Percentiles rank a stretch among this genome's conserved stretches.
phyloP scores from a whole-genome alignment of 2,329 filamentous ascomycete genomes.

The Thielaviopsis populi region DNA sequence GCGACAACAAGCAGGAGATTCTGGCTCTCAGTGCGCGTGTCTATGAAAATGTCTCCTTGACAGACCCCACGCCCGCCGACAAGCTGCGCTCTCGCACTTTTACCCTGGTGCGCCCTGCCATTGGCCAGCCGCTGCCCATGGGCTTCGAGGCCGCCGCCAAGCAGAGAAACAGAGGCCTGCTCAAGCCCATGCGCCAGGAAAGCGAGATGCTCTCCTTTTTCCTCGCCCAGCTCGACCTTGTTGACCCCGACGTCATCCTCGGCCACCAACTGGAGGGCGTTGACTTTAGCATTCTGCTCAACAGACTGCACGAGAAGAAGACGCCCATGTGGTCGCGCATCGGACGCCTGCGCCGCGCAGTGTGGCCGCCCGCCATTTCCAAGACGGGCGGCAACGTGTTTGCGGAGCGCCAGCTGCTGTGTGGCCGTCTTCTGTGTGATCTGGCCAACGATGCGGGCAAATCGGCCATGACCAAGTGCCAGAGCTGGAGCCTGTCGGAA shows the following conservation, averaged over 20 bases:
- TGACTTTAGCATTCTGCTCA: conserved; percentile 83
- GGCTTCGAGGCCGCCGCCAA: conserved; percentile 69
- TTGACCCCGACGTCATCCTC: conserved; percentile 85
- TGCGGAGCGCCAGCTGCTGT: conserved; percentile 75
- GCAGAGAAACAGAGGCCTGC: conserved; percentile 56
- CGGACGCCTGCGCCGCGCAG: conserved; percentile 63
- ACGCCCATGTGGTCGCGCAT: conserved; percentile 90
- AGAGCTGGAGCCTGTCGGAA: conserved; percentile 94
- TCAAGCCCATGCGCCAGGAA: conserved; percentile 73
- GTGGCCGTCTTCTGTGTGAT: conserved; percentile 83
- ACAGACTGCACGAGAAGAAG: conserved; percentile 74
- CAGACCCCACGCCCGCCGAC: conserved; percentile 75
- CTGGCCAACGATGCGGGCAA: conserved; percentile 93
- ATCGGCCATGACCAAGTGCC: conserved; percentile 91
- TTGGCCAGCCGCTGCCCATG: conserved; percentile 54
- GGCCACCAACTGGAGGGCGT: conserved; percentile 96
- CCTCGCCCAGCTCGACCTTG: conserved; percentile 70
- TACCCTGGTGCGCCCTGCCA: conserved; percentile 73
- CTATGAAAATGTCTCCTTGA: conserved; percentile 78
- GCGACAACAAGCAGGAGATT: conserved; percentile 93
- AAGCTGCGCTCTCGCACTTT: conserved; percentile 81
- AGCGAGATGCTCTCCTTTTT: conserved; percentile 76
- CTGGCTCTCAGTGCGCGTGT: conserved; percentile 80
- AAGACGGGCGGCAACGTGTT: conserved; percentile 84
- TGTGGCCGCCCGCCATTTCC: conserved; percentile 79